Conservation (phyloP, 768 basidiomycete species). For the Leucosporidium creatinivorum region DNA sequence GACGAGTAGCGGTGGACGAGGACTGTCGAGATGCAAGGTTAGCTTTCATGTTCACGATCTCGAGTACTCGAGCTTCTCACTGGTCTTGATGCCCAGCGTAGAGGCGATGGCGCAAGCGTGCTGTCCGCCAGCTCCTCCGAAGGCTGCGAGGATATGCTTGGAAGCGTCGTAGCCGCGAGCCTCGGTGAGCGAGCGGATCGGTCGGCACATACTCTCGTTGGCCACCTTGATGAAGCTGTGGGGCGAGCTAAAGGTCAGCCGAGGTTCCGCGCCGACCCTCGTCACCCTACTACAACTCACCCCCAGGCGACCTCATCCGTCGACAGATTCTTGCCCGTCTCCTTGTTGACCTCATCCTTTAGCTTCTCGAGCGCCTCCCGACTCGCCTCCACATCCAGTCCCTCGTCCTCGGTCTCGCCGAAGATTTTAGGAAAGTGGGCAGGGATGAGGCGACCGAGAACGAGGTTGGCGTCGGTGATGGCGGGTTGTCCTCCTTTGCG, state of each 20-base stretch:
- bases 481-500: conserved; percentile 85
- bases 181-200: conserved; percentile 84
- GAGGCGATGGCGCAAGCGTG: conserved; percentile 80
- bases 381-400: conserved; percentile 69
- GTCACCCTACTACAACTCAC: conserved; percentile 85
- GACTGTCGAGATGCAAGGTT: conserved; percentile 42
- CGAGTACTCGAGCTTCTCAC: too few relatives aligned
- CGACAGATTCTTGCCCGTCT: conserved; percentile 47
- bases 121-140: conserved; percentile 43
- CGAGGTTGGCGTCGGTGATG: conserved; percentile 84
- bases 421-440: conserved; percentile 93
- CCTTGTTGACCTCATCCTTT: conserved; percentile 60
- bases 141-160: conserved; percentile 50
- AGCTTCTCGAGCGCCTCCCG: conserved; percentile 59
- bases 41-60: too few relatives aligned
- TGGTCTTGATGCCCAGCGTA: conserved; percentile 75
- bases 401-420: conserved; percentile 77
- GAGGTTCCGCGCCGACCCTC: too few relatives aligned
- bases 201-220: conserved; percentile 92
- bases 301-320: conserved; percentile 86
- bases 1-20: conserved; percentile 87
- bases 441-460: conserved; percentile 79
- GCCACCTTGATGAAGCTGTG: conserved; percentile 57
- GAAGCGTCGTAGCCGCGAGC: conserved; percentile 74
- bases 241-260: conserved; percentile 40